Conservation (phyloP, 2,329 filamentous ascomycete genomes). For the Colletotrichum godetiae region DNA sequence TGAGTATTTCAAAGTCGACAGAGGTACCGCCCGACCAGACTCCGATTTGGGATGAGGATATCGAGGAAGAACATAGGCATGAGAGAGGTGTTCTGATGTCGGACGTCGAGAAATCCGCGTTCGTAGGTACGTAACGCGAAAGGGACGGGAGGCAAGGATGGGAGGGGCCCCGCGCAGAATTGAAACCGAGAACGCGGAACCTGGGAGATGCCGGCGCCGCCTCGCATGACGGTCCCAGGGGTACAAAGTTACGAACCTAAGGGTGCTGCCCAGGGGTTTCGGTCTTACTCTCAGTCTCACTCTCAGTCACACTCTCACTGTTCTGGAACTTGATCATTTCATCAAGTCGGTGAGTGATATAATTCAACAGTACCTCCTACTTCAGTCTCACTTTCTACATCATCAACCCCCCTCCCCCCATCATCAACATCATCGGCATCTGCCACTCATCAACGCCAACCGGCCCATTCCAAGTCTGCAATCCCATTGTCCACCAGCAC, state of each 20-base stretch:
- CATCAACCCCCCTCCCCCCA: too few species aligned
- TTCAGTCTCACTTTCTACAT: not conserved
- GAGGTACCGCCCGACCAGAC: not conserved
- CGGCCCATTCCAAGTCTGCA: not conserved
- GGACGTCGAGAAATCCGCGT: not conserved
- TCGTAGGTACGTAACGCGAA: not conserved
- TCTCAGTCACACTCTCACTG: not conserved
- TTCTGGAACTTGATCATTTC: too few species aligned
- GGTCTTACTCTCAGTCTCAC: not conserved
- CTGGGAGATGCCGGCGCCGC: not conserved
- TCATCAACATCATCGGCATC: too few species aligned
- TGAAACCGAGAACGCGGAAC: not conserved
- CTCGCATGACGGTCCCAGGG: not conserved
- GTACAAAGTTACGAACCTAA: too few species aligned
- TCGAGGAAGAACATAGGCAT: not conserved
- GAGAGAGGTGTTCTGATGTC: too few species aligned
- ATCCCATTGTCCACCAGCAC: not conserved
- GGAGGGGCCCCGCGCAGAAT: not conserved
- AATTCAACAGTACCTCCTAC: too few species aligned
- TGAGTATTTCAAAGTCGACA: not conserved
- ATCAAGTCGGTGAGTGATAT: too few species aligned
- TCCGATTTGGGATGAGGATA: not conserved
- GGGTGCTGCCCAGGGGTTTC: not conserved
- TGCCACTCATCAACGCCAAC: too few species aligned
- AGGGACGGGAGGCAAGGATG: not conserved